Evolutionary conservation across 345 rosid species (phyloP), one percentile per base, ranked within the genome.

Genomic region (Lumnitzera littorea): DNA sequence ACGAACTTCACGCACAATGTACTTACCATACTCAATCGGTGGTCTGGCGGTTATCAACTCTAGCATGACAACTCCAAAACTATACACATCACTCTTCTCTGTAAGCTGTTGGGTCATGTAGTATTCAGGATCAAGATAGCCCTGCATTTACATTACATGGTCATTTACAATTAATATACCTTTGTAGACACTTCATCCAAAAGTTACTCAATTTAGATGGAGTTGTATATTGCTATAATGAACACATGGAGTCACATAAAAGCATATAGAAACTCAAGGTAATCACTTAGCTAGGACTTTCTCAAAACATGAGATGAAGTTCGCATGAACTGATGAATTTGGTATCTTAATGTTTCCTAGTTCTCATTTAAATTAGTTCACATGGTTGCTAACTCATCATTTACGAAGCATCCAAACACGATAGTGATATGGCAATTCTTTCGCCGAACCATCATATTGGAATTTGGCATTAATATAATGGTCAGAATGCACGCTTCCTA

Each of bases 81-180:
- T 72, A 58, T 67, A 72, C 29, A 72, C 76, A 11, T 72, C 76
- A 12, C 76, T 72, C 58, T 56, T 72, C 57, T 72, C 76, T 3
- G 76, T 67, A 15, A 64, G 51, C 46, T 67, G 68, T 46, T 64
- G 72, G 15, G 72, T 31, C 69, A 48, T 63, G 76, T 49, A 67
- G 53, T 72, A 72, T 49, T 72, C 76, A 3, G 76, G 76, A 63
- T 72, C 76, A 55, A 72, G 20, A 25, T 72, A 72, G 55, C 76
- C 76, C 76, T 72, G 27, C 61, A 50, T 23, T 55, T 50, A 36
- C 7, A 60, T 5, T 46, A 36, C 48, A 41, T 23, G 13, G 15
- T 52, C 20, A 13, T 36, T 36, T 7, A 36, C 43, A 4, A 36
- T 36, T 9, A 36, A 9, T 36, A 36, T 36, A 7, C 7, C 43